Evolutionary conservation across 805 yeast species (phyloP), one percentile per base, ranked within the genome.

Genomic region (Millerozyma acaciae): DNA sequence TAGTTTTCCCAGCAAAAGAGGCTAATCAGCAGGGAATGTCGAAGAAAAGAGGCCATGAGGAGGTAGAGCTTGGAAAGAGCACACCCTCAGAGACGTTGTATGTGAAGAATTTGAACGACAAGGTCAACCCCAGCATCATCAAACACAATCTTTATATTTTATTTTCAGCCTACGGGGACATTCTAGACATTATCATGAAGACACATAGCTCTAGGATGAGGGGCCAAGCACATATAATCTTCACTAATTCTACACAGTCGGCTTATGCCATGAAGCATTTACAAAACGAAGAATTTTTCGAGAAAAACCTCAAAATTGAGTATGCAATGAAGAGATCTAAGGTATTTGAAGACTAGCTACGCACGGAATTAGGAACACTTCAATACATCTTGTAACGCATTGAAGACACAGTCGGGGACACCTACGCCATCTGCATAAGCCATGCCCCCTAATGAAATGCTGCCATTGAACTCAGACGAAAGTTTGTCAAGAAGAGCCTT

Each of bases 351-450:
- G 30, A 27, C 2, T 3, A 10, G 7, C 30, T 13, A 16, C 13
- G 43, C 38, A 21, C 5, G 26, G 13, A n/a, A 20, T 19, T 17
- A 9, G 7, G 14, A 5, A 9, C 28, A 30, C 33, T 42, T 34
- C 21, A 44, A 37, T 10, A 89, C 93, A 36, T 68, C 75, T 30
- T 68, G 71, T 34, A 83, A 68, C 3, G 82, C 74, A 48, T 79
- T 77, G 20, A 75, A 55, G 1, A 86, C 80, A 42, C 89, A 82
- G 57, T 89, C 96, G 1, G 96, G 95, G 2, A 89, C 89, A 1
- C 96, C 96, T 6, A 86, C 78, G 1, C 95, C 90, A 27, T 72
- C 75, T 6, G 87, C 84, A 42, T 54, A 60, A 43, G 84, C 77
- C 78, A 84, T 86, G 0, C 97, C 97, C 13, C 93, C 88, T 2